Evolutionary conservation across 192 early-diverging fungal species (phyloP), one percentile per base, ranked within the genome.

Genomic region (Phlyctochytrium arcticum): DNA sequence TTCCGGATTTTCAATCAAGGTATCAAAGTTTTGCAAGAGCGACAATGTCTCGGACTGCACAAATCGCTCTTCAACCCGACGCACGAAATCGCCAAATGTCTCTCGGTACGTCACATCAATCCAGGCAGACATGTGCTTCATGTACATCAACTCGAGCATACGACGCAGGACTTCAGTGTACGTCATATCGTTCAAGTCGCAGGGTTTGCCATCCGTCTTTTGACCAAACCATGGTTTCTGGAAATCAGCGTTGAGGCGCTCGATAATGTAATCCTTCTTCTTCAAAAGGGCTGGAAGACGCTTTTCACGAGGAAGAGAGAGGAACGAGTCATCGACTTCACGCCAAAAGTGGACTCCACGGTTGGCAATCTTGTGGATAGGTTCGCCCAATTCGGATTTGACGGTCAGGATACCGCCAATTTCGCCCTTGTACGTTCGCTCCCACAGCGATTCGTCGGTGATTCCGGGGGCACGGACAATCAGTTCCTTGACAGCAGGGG

Each of bases 181-280:
- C 6, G 95, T 95, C 93, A 98, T 96, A 36, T 93, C 90, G 61
- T 89, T 85, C 57, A 98, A 75, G 62, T 93, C 92, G 32, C 81
- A 88, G 42, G 87, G 75, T 2, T 68, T 72, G 23, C 91, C 92
- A 57, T 88, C 80, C 5, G 79, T 65, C n/a, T n/a, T n/a, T 60
- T 76, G 76, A 44, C 92, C 93, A 73, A 98, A 98, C 95, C 95
- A 98, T 19, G 90, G 89, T 78, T 94, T 91, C 78, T 93, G 91
- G 77, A 86, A 94, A 72, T 98, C 92, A 33, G 74, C 82, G 72
- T 93, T 93, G 36, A 98, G 80, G 8, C 88, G 83, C 54, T 84
- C 69, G 62, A 95, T 90, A 26, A 98, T 89, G 67, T 94, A 90
- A 55, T 89, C 88, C 82, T 90, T 88, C 77, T 89, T 91, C 50